These are phyloP conservation scores for Rhinocladiella similis DNA, from an alignment of 2,329 filamentous ascomycete genomes.

Conservation along the genomic window DNA sequence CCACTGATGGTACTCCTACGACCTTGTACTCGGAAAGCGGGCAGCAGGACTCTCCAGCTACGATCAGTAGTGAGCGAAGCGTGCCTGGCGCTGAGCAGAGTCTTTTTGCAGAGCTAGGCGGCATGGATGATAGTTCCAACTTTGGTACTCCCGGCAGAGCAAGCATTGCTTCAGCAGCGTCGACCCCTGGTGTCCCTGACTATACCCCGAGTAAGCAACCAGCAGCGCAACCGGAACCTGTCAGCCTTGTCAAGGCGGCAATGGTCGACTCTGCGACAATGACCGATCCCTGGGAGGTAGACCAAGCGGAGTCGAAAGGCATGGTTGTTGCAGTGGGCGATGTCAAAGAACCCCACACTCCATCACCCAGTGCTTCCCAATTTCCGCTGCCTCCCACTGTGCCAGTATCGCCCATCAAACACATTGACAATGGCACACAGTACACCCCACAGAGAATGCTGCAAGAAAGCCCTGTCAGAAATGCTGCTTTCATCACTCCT, in stretches of 20 bases:
- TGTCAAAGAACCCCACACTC: constrained; percentile 18
- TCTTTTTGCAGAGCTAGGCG: constrained; percentile 85
- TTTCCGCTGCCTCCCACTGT: constrained; percentile 30
- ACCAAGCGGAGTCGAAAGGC: constrained; percentile 27
- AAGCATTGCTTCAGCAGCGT: constrained; percentile 37
- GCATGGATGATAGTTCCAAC: constrained; percentile 73
- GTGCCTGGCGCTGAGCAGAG: constrained; percentile 64
- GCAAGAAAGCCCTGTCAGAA: constrained; percentile 32
- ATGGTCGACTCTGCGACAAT: constrained; percentile 65
- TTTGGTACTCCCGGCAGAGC: constrained; percentile 42
- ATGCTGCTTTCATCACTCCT: constrained; percentile 37
- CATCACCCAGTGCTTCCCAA: constrained; percentile 22
- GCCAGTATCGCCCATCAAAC: constrained; percentile 27
- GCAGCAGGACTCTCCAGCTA: constrained; percentile 55
- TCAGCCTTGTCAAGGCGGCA: constrained; percentile 32
- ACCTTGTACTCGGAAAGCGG: constrained; percentile 40
- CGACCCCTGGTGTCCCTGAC: constrained; percentile 37
- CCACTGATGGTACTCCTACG: constrained; percentile 45
- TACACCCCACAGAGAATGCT: constrained; percentile 42
- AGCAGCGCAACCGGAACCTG: constrained; percentile 5
- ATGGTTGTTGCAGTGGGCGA: constrained; percentile 22
- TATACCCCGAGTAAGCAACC: constrained; percentile 22
- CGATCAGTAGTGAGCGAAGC: constrained; percentile 48
- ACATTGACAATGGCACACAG: constrained; percentile 44
- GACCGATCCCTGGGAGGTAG: constrained; percentile 59